Evolutionary conservation across 176 grass and related monocot species (phyloP), one percentile per base, ranked within the genome.

Genomic region (Canna indica): DNA sequence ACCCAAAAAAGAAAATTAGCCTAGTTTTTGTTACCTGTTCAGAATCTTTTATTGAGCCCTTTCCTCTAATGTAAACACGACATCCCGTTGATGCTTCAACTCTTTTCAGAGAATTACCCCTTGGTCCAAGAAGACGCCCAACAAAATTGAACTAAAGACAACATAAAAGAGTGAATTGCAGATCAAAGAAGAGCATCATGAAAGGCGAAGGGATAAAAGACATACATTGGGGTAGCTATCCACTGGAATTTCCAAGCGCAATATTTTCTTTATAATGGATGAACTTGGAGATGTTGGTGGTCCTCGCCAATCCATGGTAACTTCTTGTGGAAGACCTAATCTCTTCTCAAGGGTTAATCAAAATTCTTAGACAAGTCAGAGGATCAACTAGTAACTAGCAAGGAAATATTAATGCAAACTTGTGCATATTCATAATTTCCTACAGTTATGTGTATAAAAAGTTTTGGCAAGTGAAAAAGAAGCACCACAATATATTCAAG

Each of bases 231-330:
- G 90, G 78, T 90, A 90, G 44, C 79, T 48, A 36, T 87, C 87
- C 10, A 90, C 86, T 16, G 90, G 90, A 87, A 95, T 85, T 80
- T 95, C 90, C 70, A 95, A 79, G 42, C 90, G 90, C 80, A 95
- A 18, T 26, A 90, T 87, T 83, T 95, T 95, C 84, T 95, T 95
- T 44, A 85, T 76, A 46, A 85, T 82, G 73, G 85, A 95, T 50
- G 90, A 95, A 42, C 82, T 83, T 36, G 86, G 87, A 52, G 79
- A 85, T 73, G 81, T 80, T 7, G 90, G 79, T 72, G 86, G 81
- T 33, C 86, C 90, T 80, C 84, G 90, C 90, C 90, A 95, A 48
- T 95, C 84, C 90, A 95, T 90, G 70, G 78, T 72, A 78, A 85
- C 84, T 74, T 82, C 86, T 81, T 85, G 86, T 39, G 83, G 64